Evolutionary conservation across 495 filamentous ascomycete genomes (phyloP).

Genomic region (Poronia punctata): DNA sequence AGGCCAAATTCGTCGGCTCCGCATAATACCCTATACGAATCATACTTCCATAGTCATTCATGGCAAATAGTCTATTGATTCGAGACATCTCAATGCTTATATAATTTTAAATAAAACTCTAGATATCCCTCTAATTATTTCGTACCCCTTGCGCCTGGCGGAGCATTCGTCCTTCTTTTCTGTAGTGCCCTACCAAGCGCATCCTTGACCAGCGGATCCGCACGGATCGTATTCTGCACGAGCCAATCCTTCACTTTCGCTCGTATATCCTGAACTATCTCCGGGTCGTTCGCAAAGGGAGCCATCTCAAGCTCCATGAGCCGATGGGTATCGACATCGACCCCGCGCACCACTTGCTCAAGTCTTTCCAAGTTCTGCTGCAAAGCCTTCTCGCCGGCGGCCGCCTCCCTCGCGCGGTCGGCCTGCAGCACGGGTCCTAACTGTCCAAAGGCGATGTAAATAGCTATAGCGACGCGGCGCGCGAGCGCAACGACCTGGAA

Average conservation of each 20-base stretch:
- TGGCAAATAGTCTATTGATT: too few relatives aligned
- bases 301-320: conserved; percentile 70
- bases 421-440: conserved; percentile 56
- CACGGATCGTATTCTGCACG: conserved; percentile 64
- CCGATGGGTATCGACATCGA: conserved; percentile 61
- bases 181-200: conserved; percentile 58
- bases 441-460: conserved; percentile 88
- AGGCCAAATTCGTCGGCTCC: too few relatives aligned
- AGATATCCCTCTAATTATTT: too few relatives aligned
- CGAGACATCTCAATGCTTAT: too few relatives aligned
- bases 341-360: conserved; percentile 42
- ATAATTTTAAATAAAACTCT: too few relatives aligned
- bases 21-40: neutral
- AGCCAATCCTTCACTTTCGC: conserved; percentile 70
- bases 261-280: conserved; percentile 50
- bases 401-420: conserved; percentile 25
- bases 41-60: neutral
- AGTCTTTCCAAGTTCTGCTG: conserved; percentile 49
- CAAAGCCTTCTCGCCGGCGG: conserved; percentile 28
- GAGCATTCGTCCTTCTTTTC: conserved; percentile 50
- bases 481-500: conserved; percentile 80
- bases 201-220: conserved; percentile 68
- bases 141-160: conserved; percentile 47
- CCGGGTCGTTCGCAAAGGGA: conserved; percentile 71
- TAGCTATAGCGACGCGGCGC: conserved; percentile 66